phyloP scores from a whole-genome alignment of 768 basidiomycete species.

The button mushroom (Agaricus bisporus) region DNA sequence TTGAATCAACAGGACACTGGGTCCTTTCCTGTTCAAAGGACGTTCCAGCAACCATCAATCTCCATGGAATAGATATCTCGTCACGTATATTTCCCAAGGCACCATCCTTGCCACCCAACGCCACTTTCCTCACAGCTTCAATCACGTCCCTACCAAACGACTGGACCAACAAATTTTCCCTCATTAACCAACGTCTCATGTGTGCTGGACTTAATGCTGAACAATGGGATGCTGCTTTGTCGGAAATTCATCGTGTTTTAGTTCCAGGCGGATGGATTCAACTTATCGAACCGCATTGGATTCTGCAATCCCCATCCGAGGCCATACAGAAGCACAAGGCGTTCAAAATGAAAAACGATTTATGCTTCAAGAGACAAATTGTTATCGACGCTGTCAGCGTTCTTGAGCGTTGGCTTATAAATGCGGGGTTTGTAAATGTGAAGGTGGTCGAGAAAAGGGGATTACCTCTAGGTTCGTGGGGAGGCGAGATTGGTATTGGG shows the following conservation, averaged over 20 bases:
- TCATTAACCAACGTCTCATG: conserved; percentile 11
- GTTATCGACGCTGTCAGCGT: conserved; percentile 6
- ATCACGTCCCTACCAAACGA: conserved; percentile 8
- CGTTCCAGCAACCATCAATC: neutral
- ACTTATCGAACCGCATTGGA: neutral
- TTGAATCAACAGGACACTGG: conserved; percentile 19
- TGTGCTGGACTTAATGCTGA: neutral
- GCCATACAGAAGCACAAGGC: neutral
- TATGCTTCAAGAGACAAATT: neutral
- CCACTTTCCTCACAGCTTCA: neutral
- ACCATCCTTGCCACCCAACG: neutral
- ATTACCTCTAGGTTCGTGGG: conserved; percentile 1
- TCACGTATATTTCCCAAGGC: conserved; percentile 16
- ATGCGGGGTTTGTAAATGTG: conserved; percentile 5
- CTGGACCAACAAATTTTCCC: conserved; percentile 5
- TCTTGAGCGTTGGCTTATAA: neutral
- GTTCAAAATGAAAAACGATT: conserved; percentile 1
- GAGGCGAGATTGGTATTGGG: neutral
- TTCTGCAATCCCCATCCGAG: neutral
- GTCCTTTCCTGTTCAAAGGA: conserved; percentile 14
- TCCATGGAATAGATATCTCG: conserved; percentile 17
- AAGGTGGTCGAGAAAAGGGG: conserved; percentile 1
- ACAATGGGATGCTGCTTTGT: conserved; percentile 8
- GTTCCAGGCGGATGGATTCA: conserved; percentile 10
- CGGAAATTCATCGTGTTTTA: conserved; percentile 6